Evolutionary conservation across 1,139 yeast species (phyloP), one percentile per base, ranked within the genome.

Genomic region (Zygosaccharomyces sapae): DNA sequence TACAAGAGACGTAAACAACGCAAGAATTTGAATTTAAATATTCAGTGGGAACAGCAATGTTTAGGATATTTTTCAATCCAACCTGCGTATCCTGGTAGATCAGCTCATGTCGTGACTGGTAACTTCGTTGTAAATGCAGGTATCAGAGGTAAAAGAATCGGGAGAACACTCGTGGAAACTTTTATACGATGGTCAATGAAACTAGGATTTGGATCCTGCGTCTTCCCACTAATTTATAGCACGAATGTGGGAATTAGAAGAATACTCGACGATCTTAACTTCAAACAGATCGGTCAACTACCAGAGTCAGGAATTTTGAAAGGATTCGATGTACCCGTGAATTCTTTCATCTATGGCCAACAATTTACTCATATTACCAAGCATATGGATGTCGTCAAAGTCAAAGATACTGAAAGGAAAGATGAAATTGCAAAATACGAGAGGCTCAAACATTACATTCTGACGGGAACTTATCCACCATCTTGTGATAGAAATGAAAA

Each of bases 101-200:
- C 95, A 42, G 80, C 95, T 0, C 97, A 90, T 65, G 83, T 92
- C 12, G 89, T 96, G 58, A 87, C 95, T 0, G 95, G 88, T 2
- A 85, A 84, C 29, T 86, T 92, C 56, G 70, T 92, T 45, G 97
- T 92, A 1, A 88, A 89, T 66, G 94, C 95, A 1, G 95, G 95
- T 52, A 86, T 86, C 54, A 70, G 98, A 56, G 92, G 94, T n/a
- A 85, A 84, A 61, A 96, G 97, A 3, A 86, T 92, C 37, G 98
- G 98, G 3, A 73, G 82, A 49, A 85, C 94, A 0, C 67, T 92
- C 53, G 83, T 88, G 8, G 95, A 87, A 57, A 83, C 95, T 55
- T 88, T 80, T 58, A 65, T 89, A 24, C 87, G 84, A 53, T 92
- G 97, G 97, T 89, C 97, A 1, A 95, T 94, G 4, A 72, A 81